phyloP scores from a whole-genome alignment of 139 green algal species.

The Astrephomene gubernaculifera region DNA sequence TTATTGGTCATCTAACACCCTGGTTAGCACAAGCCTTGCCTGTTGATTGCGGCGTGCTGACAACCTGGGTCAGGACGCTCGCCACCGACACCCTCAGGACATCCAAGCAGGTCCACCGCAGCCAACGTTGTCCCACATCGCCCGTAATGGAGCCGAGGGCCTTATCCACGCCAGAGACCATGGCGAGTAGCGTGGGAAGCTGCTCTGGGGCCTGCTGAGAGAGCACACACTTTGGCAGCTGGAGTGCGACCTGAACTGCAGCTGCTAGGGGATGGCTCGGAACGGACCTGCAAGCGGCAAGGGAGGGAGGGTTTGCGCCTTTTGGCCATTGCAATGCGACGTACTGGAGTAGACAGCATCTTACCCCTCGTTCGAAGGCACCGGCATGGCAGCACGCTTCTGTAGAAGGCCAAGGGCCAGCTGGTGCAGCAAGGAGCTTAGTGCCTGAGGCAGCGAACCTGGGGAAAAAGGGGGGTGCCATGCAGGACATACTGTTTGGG shows the following conservation, averaged over 20 bases:
- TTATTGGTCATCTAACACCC: too few relatives aligned
- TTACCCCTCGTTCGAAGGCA: neutral
- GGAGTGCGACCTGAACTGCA: neutral
- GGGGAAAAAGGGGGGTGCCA: neutral
- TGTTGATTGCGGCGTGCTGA: constrained; percentile 6
- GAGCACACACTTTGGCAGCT: neutral
- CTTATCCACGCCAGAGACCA: neutral
- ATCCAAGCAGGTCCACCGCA: constrained; percentile 32
- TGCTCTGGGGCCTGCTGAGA: neutral
- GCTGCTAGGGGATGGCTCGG: neutral
- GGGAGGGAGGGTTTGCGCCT: neutral
- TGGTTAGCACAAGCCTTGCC: neutral
- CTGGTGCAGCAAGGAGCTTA: neutral
- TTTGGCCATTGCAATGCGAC: too few relatives aligned
- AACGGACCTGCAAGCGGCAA: neutral
- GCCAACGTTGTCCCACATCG: neutral
- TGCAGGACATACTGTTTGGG: neutral
- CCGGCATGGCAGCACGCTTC: neutral
- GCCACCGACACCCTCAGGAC: neutral
- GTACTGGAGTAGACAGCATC: too few relatives aligned
- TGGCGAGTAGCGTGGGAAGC: neutral
- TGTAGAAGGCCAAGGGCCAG: neutral
- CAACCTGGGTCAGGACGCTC: neutral
- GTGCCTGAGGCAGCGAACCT: neutral
- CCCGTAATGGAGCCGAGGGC: neutral